Evolutionary conservation across 1,139 yeast species (phyloP).

Genomic region (Sugiyamaella sp.): DNA sequence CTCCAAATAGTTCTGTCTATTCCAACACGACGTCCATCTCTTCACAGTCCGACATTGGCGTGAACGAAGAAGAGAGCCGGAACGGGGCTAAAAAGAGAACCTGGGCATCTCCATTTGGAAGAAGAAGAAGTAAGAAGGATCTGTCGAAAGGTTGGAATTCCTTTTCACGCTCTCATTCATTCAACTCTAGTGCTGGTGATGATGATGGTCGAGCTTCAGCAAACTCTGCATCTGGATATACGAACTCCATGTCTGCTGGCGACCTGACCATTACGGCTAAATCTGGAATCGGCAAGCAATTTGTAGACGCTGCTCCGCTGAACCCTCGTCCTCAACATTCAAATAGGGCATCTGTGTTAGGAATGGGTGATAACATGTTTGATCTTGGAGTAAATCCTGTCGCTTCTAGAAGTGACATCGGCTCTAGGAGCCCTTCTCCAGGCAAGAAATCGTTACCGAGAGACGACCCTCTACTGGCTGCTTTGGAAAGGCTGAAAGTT

Average conservation of each 20-base stretch:
- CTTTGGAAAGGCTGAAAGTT: constrained; percentile 62
- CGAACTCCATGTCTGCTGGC: constrained; percentile 9
- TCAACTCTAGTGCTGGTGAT: constrained; percentile 17
- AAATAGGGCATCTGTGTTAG: constrained; percentile 32
- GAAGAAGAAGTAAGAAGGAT: constrained; percentile 37
- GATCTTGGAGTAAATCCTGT: constrained; percentile 37
- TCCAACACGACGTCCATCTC: constrained; percentile 40
- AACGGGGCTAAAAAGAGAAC: constrained; percentile 37
- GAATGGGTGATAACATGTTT: constrained; percentile 42
- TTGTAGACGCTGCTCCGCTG: constrained; percentile 19
- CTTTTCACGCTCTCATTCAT: constrained; percentile 24
- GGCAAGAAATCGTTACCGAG: constrained; percentile 33
- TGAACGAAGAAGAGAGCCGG: constrained; percentile 22
- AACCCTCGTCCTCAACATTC: constrained; percentile 17
- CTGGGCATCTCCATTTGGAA: constrained; percentile 48
- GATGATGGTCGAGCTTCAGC: constrained; percentile 9
- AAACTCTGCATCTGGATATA: constrained; percentile 16
- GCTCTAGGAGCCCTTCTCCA: constrained; percentile 28
- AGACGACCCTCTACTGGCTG: constrained; percentile 58
- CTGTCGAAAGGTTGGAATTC: constrained; percentile 34
- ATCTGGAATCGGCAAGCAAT: constrained; percentile 27
- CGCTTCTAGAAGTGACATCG: constrained; percentile 9
- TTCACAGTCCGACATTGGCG: constrained; percentile 32
- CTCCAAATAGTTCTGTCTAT: constrained; percentile 40
- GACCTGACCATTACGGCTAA: constrained; percentile 28